Conservation (phyloP, 108 stramenopile species). For the Cylindrotheca closterium region DNA sequence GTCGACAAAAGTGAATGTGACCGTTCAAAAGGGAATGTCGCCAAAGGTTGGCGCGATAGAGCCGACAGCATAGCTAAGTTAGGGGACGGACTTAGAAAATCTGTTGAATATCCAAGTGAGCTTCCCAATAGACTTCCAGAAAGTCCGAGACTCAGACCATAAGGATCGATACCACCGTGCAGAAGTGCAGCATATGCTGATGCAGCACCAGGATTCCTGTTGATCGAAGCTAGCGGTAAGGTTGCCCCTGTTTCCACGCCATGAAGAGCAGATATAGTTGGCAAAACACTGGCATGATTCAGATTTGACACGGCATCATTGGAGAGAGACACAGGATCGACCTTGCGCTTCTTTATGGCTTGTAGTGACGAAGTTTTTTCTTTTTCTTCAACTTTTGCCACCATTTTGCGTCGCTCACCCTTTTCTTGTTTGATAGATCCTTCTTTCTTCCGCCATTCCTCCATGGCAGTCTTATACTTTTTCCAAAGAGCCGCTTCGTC, state of each 20-base stretch:
- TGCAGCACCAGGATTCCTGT: too few species aligned
- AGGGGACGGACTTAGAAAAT: too few species aligned
- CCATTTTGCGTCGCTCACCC: neutral
- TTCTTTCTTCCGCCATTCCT: conserved; percentile 24
- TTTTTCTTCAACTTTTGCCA: conserved; percentile 4
- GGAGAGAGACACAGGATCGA: too few species aligned
- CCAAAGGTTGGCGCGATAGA: too few species aligned
- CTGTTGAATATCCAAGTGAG: conserved; percentile 6
- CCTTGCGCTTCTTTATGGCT: too few species aligned
- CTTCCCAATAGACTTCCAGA: neutral
- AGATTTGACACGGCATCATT: too few species aligned
- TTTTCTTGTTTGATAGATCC: neutral
- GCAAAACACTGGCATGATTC: neutral
- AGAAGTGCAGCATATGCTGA: conserved; percentile 5
- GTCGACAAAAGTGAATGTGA: too few species aligned
- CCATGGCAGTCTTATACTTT: conserved; percentile 35
- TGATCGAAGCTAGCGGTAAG: too few species aligned
- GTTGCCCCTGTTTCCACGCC: neutral
- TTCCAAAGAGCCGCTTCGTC: conserved; percentile 32
- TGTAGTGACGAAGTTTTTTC: too few species aligned
- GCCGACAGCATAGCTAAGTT: too few species aligned
- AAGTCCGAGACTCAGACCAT: neutral
- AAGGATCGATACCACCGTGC: neutral
- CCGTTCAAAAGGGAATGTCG: too few species aligned
- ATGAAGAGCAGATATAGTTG: neutral